Evolutionary conservation across 345 rosid genomes (phyloP), one percentile per base, ranked within the genome.

Genomic region (Luvunga scandens): DNA sequence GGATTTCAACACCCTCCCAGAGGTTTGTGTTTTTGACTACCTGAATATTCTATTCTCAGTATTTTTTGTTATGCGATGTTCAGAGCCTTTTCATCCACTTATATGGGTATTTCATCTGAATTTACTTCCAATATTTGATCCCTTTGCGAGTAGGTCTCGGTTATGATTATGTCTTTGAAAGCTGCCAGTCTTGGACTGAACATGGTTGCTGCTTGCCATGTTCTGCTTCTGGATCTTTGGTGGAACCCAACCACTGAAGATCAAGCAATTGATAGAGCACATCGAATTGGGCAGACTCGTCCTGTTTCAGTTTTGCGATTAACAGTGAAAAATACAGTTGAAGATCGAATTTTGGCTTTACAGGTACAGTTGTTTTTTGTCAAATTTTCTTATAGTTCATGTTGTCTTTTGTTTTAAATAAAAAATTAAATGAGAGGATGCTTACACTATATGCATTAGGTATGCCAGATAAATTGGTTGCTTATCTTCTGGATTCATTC

Each of bases 171-270:
- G 97, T 95, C 99, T 75, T 85, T 95, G 79, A 95, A 95, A 87
- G 99, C 98, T 76, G 99, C 99, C 21, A 95, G 99, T 84, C 96
- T 95, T 48, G 98, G 99, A 85, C 86, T 95, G 25, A 95, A 95
- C 84, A 89, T 95, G 99, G 98, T 95, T 78, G 95, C 98, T 53
- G 99, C 99, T 68, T 93, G 93, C 81, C 98, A 81, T 84, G 99
- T 95, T 78, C 80, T 95, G 65, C 86, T 95, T 73, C 83, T 95
- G 69, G 99, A 95, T 79, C 91, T 95, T 4, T 95, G 99, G 99
- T 95, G 99, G 99, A 95, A 95, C 85, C 99, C 98, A 27, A 95
- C 97, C 24, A 92, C 97, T 13, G 99, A 95, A 84, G 98, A 95
- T 85, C 98, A 95, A 77, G 97, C 98, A 75, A 87, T 95, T 27